Evolutionary conservation across 1,284 basidiomycete species (phyloP).

Genomic region (Malassezia slooffiae): DNA sequence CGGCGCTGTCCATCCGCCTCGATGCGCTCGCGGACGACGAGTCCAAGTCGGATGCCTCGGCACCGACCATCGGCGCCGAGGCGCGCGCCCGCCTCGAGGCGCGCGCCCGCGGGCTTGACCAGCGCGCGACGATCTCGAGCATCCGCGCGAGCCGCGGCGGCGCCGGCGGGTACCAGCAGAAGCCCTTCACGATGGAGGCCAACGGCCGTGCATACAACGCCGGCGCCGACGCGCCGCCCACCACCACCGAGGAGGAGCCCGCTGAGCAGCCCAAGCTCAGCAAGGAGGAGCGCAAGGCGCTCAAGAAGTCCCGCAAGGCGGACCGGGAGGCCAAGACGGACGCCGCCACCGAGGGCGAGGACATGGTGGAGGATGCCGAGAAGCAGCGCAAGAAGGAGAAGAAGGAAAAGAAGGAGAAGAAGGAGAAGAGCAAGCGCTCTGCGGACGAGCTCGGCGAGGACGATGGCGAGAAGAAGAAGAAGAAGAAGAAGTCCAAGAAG

Average conservation of each 20-base stretch:
- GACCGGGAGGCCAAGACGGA: not conserved
- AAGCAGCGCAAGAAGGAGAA: slow-evolving; percentile 33
- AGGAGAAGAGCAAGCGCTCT: slow-evolving; percentile 13
- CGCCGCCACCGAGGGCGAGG: slow-evolving; percentile 1
- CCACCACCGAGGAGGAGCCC: slow-evolving; percentile 47
- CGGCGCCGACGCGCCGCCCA: slow-evolving; percentile 32
- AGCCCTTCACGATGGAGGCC: slow-evolving; percentile 34
- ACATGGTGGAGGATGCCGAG: slow-evolving; percentile 18
- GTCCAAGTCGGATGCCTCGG: slow-evolving; percentile 71
- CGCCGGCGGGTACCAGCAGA: slow-evolving; percentile 39
- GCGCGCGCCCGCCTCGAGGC: slow-evolving; percentile 91
- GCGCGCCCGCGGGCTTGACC: slow-evolving; percentile 73
- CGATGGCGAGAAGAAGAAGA: slow-evolving; percentile 23
- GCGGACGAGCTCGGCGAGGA: slow-evolving; percentile 6
- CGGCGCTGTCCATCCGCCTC: slow-evolving; percentile 87
- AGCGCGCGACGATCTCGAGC: slow-evolving; percentile 23
- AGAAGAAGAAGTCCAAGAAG: slow-evolving; percentile 34
- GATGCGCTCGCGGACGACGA: slow-evolving; percentile 89
- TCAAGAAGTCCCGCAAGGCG: slow-evolving; percentile 6
- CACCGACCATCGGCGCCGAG: slow-evolving; percentile 71
- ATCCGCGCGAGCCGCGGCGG: slow-evolving; percentile 24
- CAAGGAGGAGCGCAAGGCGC: slow-evolving; percentile 14
- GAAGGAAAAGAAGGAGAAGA: slow-evolving; percentile 33
- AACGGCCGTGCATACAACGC: slow-evolving; percentile 38
- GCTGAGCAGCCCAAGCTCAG: slow-evolving; percentile 52